These are phyloP conservation scores for Umbelopsis sp. DNA, from an alignment of 371 early-diverging fungal species.

Conservation along the genomic window DNA sequence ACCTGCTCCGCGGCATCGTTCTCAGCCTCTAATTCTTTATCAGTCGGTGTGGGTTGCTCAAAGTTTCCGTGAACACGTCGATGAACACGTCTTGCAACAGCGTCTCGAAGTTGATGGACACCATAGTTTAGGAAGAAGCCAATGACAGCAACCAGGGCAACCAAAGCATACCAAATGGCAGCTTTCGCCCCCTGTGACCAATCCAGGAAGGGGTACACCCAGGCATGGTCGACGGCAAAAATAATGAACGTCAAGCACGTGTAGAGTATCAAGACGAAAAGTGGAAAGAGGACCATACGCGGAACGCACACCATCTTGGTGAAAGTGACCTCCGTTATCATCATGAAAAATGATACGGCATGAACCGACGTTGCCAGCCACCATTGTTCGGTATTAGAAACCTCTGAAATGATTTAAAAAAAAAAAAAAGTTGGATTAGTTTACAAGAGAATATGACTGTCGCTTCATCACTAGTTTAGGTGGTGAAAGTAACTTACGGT, in stretches of 20 bases:
- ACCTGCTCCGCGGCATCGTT: not conserved
- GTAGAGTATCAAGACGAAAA: slow-evolving; percentile 46
- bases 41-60: not conserved
- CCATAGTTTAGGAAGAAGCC: slow-evolving; percentile 46
- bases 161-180: slow-evolving; percentile 47
- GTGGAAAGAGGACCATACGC: slow-evolving; percentile 39
- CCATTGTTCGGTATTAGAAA: slow-evolving; percentile 12
- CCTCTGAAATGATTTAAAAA: not conserved
- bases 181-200: slow-evolving; percentile 52
- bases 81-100: slow-evolving; percentile 29
- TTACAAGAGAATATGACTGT: too few species aligned
- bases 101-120: slow-evolving; percentile 46
- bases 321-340: slow-evolving; percentile 56
- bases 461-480: too few species aligned
- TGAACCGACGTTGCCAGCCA: slow-evolving; percentile 59
- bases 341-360: slow-evolving; percentile 52
- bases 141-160: slow-evolving; percentile 39
- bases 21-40: not conserved
- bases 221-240: slow-evolving; percentile 34
- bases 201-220: slow-evolving; percentile 60
- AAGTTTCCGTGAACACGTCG: slow-evolving; percentile 18
- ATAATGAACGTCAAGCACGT: slow-evolving; percentile 58
- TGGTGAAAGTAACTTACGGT: slow-evolving; percentile 1
- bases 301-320: slow-evolving; percentile 49
- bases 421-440: not conserved